Evolutionary conservation across 192 early-diverging fungal genomes (phyloP).

Genomic region (Podila minutissima): DNA sequence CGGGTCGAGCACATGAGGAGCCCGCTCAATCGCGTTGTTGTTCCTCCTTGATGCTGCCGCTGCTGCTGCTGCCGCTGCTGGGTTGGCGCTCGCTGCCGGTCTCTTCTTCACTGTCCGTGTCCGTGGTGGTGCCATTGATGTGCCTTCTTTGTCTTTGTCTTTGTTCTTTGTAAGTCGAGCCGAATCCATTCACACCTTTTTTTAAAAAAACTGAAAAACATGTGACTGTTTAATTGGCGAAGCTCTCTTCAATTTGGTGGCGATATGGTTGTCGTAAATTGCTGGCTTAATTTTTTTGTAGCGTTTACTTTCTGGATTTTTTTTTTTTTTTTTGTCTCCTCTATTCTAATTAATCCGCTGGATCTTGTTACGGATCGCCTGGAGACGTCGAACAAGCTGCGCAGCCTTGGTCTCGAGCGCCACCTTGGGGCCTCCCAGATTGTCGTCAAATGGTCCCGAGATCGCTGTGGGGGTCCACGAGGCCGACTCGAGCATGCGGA

Average conservation of each 20-base stretch:
- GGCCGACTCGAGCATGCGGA: conserved; percentile 35
- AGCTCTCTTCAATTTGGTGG: too few species aligned
- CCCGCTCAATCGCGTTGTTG: conserved; percentile 15
- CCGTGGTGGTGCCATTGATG: conserved; percentile 37
- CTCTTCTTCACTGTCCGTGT: conserved; percentile 17
- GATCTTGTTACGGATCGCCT: conserved; percentile 22
- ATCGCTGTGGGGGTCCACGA: conserved; percentile 43
- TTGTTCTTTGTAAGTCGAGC: neutral
- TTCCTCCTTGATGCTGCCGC: conserved; percentile 10
- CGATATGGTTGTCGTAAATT: too few species aligned
- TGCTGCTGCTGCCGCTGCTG: conserved; percentile 14
- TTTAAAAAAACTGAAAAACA: neutral
- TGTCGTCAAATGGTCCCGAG: conserved; percentile 33
- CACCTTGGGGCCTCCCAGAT: conserved; percentile 25
- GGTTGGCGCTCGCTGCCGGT: conserved; percentile 24
- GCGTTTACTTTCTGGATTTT: neutral
- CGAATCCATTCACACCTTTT: neutral
- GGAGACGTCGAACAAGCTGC: conserved; percentile 29
- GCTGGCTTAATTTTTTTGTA: neutral
- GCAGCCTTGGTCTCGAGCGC: conserved; percentile 21
- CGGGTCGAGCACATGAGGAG: conserved; percentile 34
- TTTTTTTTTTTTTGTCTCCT: neutral
- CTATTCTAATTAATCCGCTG: conserved; percentile 5
- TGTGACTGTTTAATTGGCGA: neutral
- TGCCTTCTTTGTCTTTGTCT: neutral